phyloP scores from a whole-genome alignment of 495 filamentous ascomycete genomes.

The Hypoxylon fuscum region DNA sequence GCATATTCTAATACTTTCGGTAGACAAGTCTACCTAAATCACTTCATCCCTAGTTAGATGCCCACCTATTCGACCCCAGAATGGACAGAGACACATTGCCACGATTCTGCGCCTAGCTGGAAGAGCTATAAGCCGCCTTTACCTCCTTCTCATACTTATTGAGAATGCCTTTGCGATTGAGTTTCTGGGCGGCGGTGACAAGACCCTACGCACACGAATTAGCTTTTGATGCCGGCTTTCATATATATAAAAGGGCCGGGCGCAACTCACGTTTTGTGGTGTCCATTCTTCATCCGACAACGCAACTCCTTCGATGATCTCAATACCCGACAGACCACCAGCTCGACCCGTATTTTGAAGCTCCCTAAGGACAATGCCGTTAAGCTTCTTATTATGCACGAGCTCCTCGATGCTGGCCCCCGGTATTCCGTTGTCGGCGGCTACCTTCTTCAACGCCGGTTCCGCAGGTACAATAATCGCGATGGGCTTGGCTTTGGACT shows the following conservation, averaged over 20 bases:
- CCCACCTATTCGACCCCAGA: neutral
- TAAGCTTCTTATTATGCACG: constrained; percentile 84
- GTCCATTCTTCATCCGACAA: constrained; percentile 98
- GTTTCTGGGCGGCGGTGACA: constrained; percentile 79
- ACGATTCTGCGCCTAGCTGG: constrained; percentile 32
- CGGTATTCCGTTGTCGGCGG: constrained; percentile 72
- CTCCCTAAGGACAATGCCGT: constrained; percentile 79
- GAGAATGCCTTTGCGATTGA: constrained; percentile 74
- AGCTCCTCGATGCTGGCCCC: constrained; percentile 79
- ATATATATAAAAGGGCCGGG: neutral
- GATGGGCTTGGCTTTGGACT: constrained; percentile 82
- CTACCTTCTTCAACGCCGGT: constrained; percentile 83
- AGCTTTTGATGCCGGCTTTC: constrained; percentile 26
- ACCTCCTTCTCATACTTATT: constrained; percentile 73
- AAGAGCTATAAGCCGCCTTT: constrained; percentile 62
- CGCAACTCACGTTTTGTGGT: constrained; percentile 84
- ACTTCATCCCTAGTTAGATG: neutral
- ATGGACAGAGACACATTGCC: neutral
- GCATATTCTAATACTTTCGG: neutral
- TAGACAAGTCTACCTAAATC: neutral
- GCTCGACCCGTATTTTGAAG: constrained; percentile 78
- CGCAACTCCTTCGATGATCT: constrained; percentile 93
- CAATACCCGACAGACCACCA: constrained; percentile 82
- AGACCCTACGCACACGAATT: constrained; percentile 60
- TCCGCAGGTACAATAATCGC: constrained; percentile 95